These are phyloP conservation scores for Plantago major DNA, from an alignment of 257 asterid genomes.

Conservation along the genomic window DNA sequence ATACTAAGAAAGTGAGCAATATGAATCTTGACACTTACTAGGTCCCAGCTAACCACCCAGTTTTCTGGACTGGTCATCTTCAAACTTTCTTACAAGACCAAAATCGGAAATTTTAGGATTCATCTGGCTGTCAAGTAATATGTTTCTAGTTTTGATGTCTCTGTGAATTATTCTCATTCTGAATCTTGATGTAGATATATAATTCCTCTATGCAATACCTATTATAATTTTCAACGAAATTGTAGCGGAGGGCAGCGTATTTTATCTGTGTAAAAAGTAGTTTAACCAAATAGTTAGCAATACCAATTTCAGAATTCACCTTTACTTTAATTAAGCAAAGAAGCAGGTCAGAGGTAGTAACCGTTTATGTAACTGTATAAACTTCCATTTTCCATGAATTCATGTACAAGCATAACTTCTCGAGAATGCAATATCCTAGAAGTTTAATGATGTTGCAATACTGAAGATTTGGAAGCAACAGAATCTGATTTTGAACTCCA, in stretches of 20 bases:
- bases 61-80: constrained; percentile 2
- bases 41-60: background rate
- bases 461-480: constrained; percentile 13
- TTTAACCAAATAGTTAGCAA: too few species aligned
- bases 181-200: constrained; percentile 23
- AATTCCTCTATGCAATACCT: constrained; percentile 26
- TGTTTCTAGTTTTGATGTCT: too few species aligned
- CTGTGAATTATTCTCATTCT: constrained; percentile 11
- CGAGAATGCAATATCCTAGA: constrained; percentile 24
- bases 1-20: background rate
- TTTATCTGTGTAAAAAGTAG: too few species aligned
- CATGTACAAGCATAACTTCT: constrained; percentile 15
- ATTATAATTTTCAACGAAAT: constrained; percentile 22
- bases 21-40: constrained; percentile 1
- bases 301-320: too few species aligned
- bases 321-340: too few species aligned
- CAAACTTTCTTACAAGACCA: constrained; percentile 6
- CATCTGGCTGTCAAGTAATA: constrained; percentile 24
- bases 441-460: constrained; percentile 21
- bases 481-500: constrained; percentile 9
- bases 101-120: constrained; percentile 24
- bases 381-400: constrained; percentile 22
- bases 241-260: constrained; percentile 5
- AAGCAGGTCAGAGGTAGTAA: background rate
- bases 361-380: background rate